Evolutionary conservation across 2,329 filamentous ascomycete genomes (phyloP).

Genomic region (Hymenoscyphus infarciens): DNA sequence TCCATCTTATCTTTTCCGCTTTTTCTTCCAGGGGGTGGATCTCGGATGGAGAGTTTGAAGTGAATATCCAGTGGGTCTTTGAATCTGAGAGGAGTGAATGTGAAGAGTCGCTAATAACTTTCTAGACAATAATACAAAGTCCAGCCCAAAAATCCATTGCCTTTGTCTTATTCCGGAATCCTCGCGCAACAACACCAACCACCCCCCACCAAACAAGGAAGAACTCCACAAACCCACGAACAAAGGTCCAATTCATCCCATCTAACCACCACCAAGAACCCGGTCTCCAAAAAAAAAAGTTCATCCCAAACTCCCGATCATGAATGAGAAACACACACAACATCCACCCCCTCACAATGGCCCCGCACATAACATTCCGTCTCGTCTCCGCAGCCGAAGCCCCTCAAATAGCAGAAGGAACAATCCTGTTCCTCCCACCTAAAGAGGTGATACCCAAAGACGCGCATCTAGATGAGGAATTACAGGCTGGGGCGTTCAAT

Average conservation of each 20-base stretch:
- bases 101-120: neutral
- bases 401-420: slow-evolving; percentile 11
- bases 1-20: too few species aligned
- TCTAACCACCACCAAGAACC: neutral
- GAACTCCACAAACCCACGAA: neutral
- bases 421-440: slow-evolving; percentile 23
- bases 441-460: slow-evolving; percentile 9
- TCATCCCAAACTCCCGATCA: neutral
- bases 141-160: neutral
- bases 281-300: neutral
- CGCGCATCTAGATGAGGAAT: slow-evolving; percentile 4
- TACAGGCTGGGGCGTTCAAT: slow-evolving; percentile 18
- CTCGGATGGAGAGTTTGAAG: neutral
- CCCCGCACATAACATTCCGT: slow-evolving; percentile 1
- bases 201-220: neutral
- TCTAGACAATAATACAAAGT: neutral
- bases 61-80: too few species aligned
- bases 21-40: too few species aligned
- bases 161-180: neutral
- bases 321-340: neutral
- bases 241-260: neutral
- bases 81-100: too few species aligned
- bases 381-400: slow-evolving; percentile 12
- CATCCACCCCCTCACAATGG: neutral
- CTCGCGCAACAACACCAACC: neutral